A percentile compares a stretch with the other conserved stretches of the same genome.
Conservation (phyloP, 305 asterid species). For the Fraxinus floribunda region DNA sequence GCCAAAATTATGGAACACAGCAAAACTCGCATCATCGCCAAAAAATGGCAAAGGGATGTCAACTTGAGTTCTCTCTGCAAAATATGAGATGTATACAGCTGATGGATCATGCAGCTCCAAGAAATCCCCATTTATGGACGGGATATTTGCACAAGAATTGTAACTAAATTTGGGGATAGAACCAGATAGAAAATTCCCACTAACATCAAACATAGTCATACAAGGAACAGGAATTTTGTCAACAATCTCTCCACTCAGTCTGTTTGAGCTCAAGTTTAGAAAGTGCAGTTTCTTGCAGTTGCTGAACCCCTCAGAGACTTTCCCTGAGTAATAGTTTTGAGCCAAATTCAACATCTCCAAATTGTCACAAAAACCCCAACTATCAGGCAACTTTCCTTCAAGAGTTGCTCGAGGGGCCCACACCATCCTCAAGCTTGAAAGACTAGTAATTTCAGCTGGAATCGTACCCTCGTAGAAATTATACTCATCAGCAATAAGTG, state of each 20-base stretch:
- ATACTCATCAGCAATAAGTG: slow-evolving; percentile 33
- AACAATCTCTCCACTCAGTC: slow-evolving; percentile 40
- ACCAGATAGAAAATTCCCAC: slow-evolving; percentile 43
- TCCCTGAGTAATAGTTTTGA: slow-evolving; percentile 41
- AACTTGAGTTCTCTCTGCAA: slow-evolving; percentile 30
- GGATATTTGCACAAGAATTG: slow-evolving; percentile 27
- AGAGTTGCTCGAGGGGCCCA: slow-evolving; percentile 81
- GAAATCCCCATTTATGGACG: slow-evolving; percentile 10
- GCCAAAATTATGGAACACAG: slow-evolving; percentile 43
- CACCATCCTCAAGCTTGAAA: slow-evolving; percentile 65
- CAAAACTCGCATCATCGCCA: slow-evolving; percentile 26
- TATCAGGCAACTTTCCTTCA: slow-evolving; percentile 55
- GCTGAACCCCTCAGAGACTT: slow-evolving; percentile 34
- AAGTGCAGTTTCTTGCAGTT: slow-evolving; percentile 38
- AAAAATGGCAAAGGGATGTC: slow-evolving; percentile 20
- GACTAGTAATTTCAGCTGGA: slow-evolving; percentile 43
- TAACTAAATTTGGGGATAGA: slow-evolving; percentile 39
- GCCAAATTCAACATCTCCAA: slow-evolving; percentile 72
- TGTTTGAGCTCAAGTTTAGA: slow-evolving; percentile 42
- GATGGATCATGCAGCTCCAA: slow-evolving; percentile 26
- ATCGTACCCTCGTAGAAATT: slow-evolving; percentile 43
- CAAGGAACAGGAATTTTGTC: slow-evolving; percentile 51
- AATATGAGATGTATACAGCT: slow-evolving; percentile 31
- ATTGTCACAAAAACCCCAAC: slow-evolving; percentile 68
- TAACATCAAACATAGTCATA: slow-evolving; percentile 46